phyloP scores from a whole-genome alignment of 2,329 filamentous ascomycete species.

The Penicillium sp. region DNA sequence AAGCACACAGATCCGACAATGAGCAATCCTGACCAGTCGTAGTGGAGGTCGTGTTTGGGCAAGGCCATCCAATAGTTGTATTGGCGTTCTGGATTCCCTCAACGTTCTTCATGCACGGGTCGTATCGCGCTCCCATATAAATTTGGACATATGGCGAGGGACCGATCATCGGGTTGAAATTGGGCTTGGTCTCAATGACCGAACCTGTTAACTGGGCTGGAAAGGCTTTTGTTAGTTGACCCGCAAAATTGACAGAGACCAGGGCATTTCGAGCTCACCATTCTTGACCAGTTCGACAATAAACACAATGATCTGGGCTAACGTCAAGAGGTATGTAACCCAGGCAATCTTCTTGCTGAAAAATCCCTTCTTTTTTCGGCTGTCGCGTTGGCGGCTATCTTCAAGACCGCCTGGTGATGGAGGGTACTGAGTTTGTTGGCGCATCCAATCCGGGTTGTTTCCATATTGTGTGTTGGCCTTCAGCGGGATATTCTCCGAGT shows the following conservation, averaged over 20 bases:
- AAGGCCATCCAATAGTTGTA: constrained; percentile 62
- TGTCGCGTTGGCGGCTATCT: constrained; percentile 11
- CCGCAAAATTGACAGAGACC: neutral
- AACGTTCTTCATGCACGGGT: constrained; percentile 88
- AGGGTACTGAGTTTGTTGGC: constrained; percentile 47
- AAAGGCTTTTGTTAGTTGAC: constrained; percentile 1
- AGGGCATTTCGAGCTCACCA: constrained; percentile 54
- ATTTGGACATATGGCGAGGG: constrained; percentile 88
- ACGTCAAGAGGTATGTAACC: constrained; percentile 77
- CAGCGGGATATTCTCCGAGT: constrained; percentile 45
- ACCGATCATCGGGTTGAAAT: constrained; percentile 96
- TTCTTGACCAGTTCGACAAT: constrained; percentile 85
- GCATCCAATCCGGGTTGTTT: constrained; percentile 42
- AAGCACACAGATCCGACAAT: constrained; percentile 80
- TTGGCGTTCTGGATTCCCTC: constrained; percentile 42
- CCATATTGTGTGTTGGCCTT: constrained; percentile 40
- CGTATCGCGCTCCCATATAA: constrained; percentile 93
- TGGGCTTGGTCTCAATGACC: constrained; percentile 68
- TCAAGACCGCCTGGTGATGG: constrained; percentile 53
- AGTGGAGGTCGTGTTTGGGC: constrained; percentile 73
- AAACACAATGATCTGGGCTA: constrained; percentile 80
- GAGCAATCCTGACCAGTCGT: constrained; percentile 59
- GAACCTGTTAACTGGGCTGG: constrained; percentile 74
- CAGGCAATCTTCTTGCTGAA: constrained; percentile 67
- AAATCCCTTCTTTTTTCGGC: constrained; percentile 49